phyloP scores from a whole-genome alignment of 495 filamentous ascomycete species.

The Ascodesmis nigricans region DNA sequence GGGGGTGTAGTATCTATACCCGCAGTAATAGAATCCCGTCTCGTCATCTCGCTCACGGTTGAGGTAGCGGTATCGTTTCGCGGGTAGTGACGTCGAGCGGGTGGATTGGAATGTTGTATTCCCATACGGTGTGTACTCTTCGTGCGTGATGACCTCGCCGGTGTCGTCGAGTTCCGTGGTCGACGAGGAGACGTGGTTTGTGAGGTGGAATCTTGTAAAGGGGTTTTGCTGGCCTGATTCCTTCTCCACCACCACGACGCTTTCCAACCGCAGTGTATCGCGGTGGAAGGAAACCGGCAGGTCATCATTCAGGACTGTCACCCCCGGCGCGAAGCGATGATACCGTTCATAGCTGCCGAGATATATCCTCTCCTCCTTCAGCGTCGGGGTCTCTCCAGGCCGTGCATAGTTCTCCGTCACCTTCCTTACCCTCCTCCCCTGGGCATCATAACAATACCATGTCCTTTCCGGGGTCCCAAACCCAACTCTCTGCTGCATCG shows the following conservation, averaged over 20 bases:
- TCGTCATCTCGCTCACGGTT: slow-evolving; percentile 21
- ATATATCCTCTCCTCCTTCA: slow-evolving; percentile 15
- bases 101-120: slow-evolving; percentile 15
- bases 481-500: slow-evolving; percentile 5
- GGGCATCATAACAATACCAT: slow-evolving; percentile 21
- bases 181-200: slow-evolving; percentile 10
- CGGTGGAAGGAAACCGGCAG: too few species aligned
- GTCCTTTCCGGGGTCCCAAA: slow-evolving; percentile 14
- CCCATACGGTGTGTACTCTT: slow-evolving; percentile 25
- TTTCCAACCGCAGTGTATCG: too few species aligned
- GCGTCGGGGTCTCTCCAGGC: neutral
- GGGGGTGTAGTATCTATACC: slow-evolving; percentile 21
- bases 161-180: slow-evolving; percentile 19
- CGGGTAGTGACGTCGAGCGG: slow-evolving; percentile 1
- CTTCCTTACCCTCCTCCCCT: slow-evolving; percentile 20
- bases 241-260: too few species aligned
- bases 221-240: neutral
- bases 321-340: too few species aligned
- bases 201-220: slow-evolving; percentile 12
- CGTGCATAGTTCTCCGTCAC: slow-evolving; percentile 9
- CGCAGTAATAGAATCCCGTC: slow-evolving; percentile 22
- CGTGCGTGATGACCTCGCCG: slow-evolving; percentile 20
- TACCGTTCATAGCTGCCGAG: slow-evolving; percentile 6
- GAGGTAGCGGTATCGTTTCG: slow-evolving; percentile 20
- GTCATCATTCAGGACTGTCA: too few species aligned